These are phyloP conservation scores for Cyphellophora attinorum DNA, from an alignment of 2,329 filamentous ascomycete species.

Conservation along the genomic window DNA sequence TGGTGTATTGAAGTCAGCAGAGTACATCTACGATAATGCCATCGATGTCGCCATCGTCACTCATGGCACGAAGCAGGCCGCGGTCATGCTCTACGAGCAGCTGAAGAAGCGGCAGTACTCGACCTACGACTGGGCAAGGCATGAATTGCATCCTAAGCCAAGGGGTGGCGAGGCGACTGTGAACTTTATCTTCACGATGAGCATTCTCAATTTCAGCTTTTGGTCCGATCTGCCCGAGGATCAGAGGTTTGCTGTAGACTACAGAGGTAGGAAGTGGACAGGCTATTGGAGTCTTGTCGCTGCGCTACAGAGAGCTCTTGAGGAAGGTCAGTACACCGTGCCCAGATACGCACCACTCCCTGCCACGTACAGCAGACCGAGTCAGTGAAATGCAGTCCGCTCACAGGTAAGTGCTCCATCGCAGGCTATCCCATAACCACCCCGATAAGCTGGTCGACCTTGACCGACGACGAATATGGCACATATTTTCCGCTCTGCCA, in stretches of 20 bases:
- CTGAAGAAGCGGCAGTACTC: conserved; percentile 83
- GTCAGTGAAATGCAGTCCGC: background rate
- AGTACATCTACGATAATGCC: conserved; percentile 83
- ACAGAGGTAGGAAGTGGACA: conserved; percentile 73
- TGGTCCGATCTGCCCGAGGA: conserved; percentile 68
- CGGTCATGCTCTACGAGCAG: conserved; percentile 63
- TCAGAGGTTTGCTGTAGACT: conserved; percentile 73
- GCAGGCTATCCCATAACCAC: conserved; percentile 78
- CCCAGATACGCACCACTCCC: background rate
- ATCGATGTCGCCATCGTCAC: conserved; percentile 88
- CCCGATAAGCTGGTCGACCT: conserved; percentile 72
- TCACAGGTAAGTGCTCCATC: conserved; percentile 5
- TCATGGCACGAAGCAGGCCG: conserved; percentile 70
- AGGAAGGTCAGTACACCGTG: conserved; percentile 56
- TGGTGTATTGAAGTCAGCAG: conserved; percentile 69
- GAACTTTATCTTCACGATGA: conserved; percentile 95
- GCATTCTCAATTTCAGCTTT: conserved; percentile 92
- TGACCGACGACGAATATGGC: conserved; percentile 50
- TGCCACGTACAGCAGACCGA: conserved; percentile 1
- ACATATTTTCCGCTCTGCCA: conserved; percentile 77
- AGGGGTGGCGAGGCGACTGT: conserved; percentile 68
- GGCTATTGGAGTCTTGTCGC: conserved; percentile 95
- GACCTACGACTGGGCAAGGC: conserved; percentile 74
- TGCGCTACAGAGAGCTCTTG: conserved; percentile 72
- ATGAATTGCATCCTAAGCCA: conserved; percentile 76